Evolutionary conservation across 108 stramenopile genomes (phyloP), one percentile per base, ranked within the genome.

Genomic region (Cafeteria roenbergensis): DNA sequence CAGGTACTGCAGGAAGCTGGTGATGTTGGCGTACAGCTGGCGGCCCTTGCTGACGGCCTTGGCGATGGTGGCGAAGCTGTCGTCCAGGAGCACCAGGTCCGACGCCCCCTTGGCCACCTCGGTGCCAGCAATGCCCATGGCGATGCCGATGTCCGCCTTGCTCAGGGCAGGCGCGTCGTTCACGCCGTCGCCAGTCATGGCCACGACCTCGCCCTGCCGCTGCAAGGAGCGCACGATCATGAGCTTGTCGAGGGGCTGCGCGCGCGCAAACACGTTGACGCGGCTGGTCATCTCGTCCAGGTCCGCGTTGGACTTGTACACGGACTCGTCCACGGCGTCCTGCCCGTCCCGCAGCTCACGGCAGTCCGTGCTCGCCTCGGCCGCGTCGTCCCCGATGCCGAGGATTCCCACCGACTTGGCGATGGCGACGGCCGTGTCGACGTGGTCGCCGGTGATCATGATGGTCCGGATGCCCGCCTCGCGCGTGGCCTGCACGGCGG

Each of bases 381-480:
- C 30, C 17, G 65, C 17, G 36, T 66, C 68, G 22, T 69, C 68
- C 20, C 28, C 36, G 65, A 21, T 26, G 26, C 20, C 33, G 26
- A 71, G 51, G 38, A 71, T 32, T 3, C 34, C 17, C 24, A 71
- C 55, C 28, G 64, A 50, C 42, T 34, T 29, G 42, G 32, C 63
- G 56, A 71, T 62, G 33, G 70, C 70, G 37, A 33, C 64, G 27
- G 70, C 70, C 9, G 70, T 71, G 26, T 26, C 34, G 42, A 27
- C 51, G 50, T 71, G 52, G 42, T 71, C 70, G 6, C 70, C 70
- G 30, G 70, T 71, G 38, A 71, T 71, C 61, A 96, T 93, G 38
- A 96, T 89, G 28, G 96, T 90, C 27, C 95, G 86, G 32, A 99
- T 88, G 32, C 97, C 97, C 8, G 93, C 94, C 51, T 78, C 62